A percentile compares a stretch with the other conserved stretches of the same genome.
Conservation (phyloP, 441 rosid species). For the Euphorbia corollata region DNA sequence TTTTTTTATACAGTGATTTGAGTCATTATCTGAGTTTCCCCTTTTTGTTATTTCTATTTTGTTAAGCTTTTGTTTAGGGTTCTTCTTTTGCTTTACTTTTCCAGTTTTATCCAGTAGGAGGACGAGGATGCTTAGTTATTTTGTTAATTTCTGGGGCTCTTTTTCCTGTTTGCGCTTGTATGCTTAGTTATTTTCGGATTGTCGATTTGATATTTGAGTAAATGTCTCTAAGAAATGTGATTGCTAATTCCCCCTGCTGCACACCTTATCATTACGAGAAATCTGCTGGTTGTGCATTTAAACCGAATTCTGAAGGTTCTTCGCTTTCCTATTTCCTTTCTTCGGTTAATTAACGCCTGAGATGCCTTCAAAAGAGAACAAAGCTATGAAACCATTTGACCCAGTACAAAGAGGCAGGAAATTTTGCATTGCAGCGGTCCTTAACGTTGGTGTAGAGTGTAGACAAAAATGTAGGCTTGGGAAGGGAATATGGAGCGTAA, state of each 20-base stretch:
- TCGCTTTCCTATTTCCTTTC: background rate
- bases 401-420: background rate
- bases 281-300: background rate
- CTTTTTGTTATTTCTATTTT: too few relatives aligned
- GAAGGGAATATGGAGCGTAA: too few relatives aligned
- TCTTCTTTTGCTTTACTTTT: too few relatives aligned
- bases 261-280: background rate
- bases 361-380: background rate
- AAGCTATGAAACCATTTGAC: background rate
- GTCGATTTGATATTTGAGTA: background rate
- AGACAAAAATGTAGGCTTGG: background rate
- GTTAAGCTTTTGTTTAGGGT: too few relatives aligned
- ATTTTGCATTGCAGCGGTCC: background rate
- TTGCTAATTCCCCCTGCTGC: background rate
- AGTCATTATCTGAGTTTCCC: too few relatives aligned
- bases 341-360: background rate
- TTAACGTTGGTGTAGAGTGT: too few relatives aligned
- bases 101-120: too few relatives aligned
- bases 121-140: too few relatives aligned
- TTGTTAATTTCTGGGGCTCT: slow-evolving; percentile 30
- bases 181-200: background rate
- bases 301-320: background rate
- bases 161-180: background rate
- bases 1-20: too few relatives aligned
- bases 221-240: slow-evolving; percentile 1